Evolutionary conservation across 305 asterid genomes (phyloP).

Genomic region (Solanum hybrid): DNA sequence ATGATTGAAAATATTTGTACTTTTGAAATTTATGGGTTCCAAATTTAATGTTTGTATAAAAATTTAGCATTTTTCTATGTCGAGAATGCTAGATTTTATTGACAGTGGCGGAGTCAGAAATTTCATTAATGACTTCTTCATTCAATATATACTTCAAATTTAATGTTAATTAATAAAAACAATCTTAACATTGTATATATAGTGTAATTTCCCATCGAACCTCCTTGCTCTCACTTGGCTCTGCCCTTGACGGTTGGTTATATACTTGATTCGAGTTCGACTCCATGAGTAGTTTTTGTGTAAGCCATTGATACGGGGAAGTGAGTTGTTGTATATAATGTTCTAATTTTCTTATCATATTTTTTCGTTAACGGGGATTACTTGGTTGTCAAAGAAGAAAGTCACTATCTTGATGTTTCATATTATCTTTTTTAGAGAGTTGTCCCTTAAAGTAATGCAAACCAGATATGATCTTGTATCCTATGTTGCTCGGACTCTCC

Average conservation of each 20-base stretch:
- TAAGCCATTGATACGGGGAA: not conserved
- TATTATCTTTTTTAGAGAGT: not conserved
- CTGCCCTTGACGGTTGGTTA: not conserved
- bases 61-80: not conserved
- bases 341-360: not conserved
- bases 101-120: not conserved
- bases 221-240: not conserved
- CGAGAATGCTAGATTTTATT: not conserved
- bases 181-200: not conserved
- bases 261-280: not conserved
- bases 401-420: not conserved
- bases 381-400: not conserved
- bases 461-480: not conserved
- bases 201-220: not conserved
- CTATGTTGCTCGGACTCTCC: not conserved
- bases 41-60: not conserved
- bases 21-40: not conserved
- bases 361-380: not conserved
- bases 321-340: not conserved
- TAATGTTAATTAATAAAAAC: not conserved
- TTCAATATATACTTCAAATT: not conserved
- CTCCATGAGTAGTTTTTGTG: not conserved
- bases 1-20: not conserved
- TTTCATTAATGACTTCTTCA: not conserved
- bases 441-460: not conserved